Evolutionary conservation across 1,284 basidiomycete species (phyloP).

Genomic region (Boletellus deceptivus): DNA sequence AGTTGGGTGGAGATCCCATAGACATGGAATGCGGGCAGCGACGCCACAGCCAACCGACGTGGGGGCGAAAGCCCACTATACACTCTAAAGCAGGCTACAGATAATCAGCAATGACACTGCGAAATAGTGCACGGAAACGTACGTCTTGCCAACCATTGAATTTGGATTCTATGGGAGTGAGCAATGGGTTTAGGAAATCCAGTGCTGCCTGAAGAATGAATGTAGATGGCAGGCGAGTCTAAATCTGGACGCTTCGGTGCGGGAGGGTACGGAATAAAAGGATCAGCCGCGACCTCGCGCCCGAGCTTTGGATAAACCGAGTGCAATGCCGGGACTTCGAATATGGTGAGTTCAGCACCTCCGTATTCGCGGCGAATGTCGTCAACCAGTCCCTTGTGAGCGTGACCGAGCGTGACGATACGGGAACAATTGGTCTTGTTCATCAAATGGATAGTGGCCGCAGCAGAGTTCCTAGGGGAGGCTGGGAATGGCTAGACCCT

Average conservation of each 20-base stretch:
- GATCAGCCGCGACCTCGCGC: slow-evolving; percentile 22
- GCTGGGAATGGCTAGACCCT: slow-evolving; percentile 35
- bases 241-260: slow-evolving; percentile 12
- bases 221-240: slow-evolving; percentile 27
- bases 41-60: slow-evolving; percentile 24
- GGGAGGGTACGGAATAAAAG: slow-evolving; percentile 31
- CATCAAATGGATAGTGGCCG: slow-evolving; percentile 33
- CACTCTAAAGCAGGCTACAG: not conserved
- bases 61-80: not conserved
- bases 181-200: slow-evolving; percentile 37
- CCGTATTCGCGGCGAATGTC: slow-evolving; percentile 14
- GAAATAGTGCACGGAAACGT: not conserved
- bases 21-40: slow-evolving; percentile 26
- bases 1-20: slow-evolving; percentile 19
- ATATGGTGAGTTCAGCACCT: slow-evolving; percentile 8
- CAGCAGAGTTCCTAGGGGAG: slow-evolving; percentile 34
- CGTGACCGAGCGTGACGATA: slow-evolving; percentile 30
- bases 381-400: slow-evolving; percentile 28
- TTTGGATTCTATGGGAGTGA: slow-evolving; percentile 22
- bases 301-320: slow-evolving; percentile 36
- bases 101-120: not conserved
- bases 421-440: slow-evolving; percentile 29
- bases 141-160: slow-evolving; percentile 27
- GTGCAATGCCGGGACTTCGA: slow-evolving; percentile 32
- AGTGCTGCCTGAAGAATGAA: slow-evolving; percentile 41